A percentile compares a stretch with the other conserved stretches of the same genome.
These are phyloP conservation scores for Candida orba DNA, from an alignment of 805 yeast species.

Conservation along the genomic window DNA sequence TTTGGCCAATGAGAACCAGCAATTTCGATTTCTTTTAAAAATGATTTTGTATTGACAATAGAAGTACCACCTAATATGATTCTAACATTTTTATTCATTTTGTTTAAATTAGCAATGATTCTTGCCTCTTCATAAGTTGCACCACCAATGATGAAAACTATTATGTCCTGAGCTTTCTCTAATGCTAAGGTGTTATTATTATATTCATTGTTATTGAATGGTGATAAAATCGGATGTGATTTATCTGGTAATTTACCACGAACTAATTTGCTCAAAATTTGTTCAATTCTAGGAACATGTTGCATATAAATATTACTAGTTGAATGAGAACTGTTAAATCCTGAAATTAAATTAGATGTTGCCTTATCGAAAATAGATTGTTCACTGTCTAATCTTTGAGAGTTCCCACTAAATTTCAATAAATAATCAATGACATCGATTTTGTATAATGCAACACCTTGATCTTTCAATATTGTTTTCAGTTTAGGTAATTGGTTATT, in stretches of 20 bases:
- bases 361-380: conserved; percentile 24
- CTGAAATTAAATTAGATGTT: conserved; percentile 24
- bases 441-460: conserved; percentile 24
- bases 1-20: conserved; percentile 33
- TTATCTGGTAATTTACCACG: conserved; percentile 28
- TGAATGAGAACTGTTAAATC: conserved; percentile 31
- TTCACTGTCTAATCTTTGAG: conserved; percentile 34
- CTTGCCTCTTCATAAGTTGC: conserved; percentile 90
- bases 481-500: conserved; percentile 36
- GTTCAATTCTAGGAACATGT: conserved; percentile 68
- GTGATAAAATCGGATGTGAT: conserved; percentile 39
- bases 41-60: conserved; percentile 40
- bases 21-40: conserved; percentile 26
- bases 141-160: conserved; percentile 78
- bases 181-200: conserved; percentile 12
- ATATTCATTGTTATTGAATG: conserved; percentile 16
- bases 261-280: conserved; percentile 27
- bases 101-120: conserved; percentile 63
- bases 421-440: conserved; percentile 30
- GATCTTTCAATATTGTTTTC: conserved; percentile 30
- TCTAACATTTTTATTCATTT: conserved; percentile 46
- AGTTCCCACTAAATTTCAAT: conserved; percentile 36
- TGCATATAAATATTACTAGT: conserved; percentile 83
- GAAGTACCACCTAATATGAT: conserved; percentile 77
- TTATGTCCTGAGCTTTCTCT: conserved; percentile 53